Base-by-base conservation (phyloP, 1,284 basidiomycete genomes). In the Cryptococcus sp. region DNA sequence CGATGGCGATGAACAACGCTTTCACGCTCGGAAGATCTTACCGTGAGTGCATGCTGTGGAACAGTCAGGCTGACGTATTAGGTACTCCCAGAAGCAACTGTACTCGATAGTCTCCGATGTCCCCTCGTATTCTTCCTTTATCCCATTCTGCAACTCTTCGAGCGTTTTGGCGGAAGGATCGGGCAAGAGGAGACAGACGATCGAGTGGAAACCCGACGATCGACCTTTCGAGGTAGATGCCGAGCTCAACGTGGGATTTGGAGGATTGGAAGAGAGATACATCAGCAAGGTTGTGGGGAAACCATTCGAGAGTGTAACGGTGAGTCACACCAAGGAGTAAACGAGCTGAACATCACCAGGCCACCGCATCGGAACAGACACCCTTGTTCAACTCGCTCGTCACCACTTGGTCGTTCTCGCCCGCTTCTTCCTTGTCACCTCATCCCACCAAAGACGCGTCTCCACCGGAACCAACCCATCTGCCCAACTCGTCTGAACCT, bases 61-160 rank as follows among this genome's bases (percentile, higher is more conserved):
- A 34, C 34, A 19, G 24, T 26, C 26, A 16, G 18, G 16, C 36
- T 50, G 5, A 45, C 34, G n/a, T n/a, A n/a, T 23, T 23, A 87
- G 83, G 24, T 89, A 86, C 63, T 75, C 77, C n/a, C 80, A 78
- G 52, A 77, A 78, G 39, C 82, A 97, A 68, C 78, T 98, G 2
- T 97, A 93, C 73, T 75, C 81, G 5, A 74, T 97, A 49, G 88
- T 98, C 40, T 81, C 90, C 14, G 86, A 97, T 71, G 86, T 97
- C 19, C 80, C 80, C 7, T 85, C 87, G 4, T 98, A 97, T 72
- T 79, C 83, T 11, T 75, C 76, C 43, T 98, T 97, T 66, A 77
- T 98, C 41, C 94, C 94, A 0, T 97, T 90, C 71, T 97, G 93
- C 74, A 82, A 81, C 16, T 74, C 76, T 25, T 88, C 91, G 2